These are phyloP conservation scores for Diplocarpon mali DNA, from an alignment of 2,329 filamentous ascomycete species.

Conservation along the genomic window DNA sequence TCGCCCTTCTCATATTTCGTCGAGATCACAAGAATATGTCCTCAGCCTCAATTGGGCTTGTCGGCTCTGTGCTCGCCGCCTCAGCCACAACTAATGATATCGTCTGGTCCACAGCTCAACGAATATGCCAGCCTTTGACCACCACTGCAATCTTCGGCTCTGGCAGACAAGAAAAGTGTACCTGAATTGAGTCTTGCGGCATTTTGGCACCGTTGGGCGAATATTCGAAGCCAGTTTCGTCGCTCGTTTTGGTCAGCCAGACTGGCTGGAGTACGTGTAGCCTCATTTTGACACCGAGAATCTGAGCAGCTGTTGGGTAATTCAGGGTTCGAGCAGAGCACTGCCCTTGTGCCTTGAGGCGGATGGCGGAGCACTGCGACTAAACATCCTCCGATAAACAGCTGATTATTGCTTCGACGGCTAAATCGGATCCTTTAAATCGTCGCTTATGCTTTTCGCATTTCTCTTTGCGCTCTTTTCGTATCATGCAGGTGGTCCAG, in stretches of 20 bases:
- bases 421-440: background rate
- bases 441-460: too few species aligned
- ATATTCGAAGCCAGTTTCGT: too few species aligned
- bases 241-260: too few species aligned
- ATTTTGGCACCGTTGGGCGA: background rate
- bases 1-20: too few species aligned
- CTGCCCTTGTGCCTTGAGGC: slow-evolving; percentile 3
- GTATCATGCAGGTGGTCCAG: background rate
- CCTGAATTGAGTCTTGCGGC: background rate
- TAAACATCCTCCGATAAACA: background rate
- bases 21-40: background rate
- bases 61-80: background rate
- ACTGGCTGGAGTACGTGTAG: background rate
- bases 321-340: background rate
- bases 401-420: background rate
- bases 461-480: too few species aligned
- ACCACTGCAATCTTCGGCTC: background rate
- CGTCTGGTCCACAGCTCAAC: too few species aligned
- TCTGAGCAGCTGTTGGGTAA: slow-evolving; percentile 4
- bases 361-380: slow-evolving; percentile 1
- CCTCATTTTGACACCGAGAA: slow-evolving; percentile 11
- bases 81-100: background rate
- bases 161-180: background rate
- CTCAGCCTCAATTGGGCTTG: background rate
- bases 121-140: too few species aligned